Conservation (phyloP, 495 filamentous ascomycete genomes). For the Thermothielavioides terrestris region DNA sequence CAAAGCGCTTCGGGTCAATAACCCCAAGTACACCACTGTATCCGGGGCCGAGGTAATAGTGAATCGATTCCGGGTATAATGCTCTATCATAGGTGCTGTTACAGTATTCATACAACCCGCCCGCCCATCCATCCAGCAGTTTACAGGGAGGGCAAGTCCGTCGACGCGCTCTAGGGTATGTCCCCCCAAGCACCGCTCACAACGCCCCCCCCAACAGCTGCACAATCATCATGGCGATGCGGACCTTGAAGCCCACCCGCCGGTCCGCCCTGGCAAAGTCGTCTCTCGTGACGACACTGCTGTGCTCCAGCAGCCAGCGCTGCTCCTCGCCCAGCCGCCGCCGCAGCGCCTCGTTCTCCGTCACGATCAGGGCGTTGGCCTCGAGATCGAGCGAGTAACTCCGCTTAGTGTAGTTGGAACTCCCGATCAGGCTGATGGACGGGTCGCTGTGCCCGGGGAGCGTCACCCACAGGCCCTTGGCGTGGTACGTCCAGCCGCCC, state of each 20-base stretch:
- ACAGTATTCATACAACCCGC: constrained; percentile 3
- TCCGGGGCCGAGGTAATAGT: not conserved
- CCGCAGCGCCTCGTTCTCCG: constrained; percentile 65
- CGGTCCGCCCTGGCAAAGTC: constrained; percentile 75
- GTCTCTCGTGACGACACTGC: constrained; percentile 54
- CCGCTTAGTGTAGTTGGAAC: constrained; percentile 91
- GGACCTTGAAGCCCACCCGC: constrained; percentile 74
- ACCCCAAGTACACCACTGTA: too few relatives aligned
- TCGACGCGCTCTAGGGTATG: not conserved
- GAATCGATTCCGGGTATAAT: constrained; percentile 11
- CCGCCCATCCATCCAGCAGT: not conserved
- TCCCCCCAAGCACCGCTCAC: constrained; percentile 21
- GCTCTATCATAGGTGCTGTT: not conserved
- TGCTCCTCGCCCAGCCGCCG: constrained; percentile 66
- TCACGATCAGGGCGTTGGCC: constrained; percentile 75
- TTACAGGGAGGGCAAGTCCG: not conserved
- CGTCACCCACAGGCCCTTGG: constrained; percentile 92
- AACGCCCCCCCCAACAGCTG: constrained; percentile 62
- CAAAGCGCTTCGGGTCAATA: too few relatives aligned
- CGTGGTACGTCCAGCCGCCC: constrained; percentile 94
- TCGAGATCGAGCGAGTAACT: constrained; percentile 90
- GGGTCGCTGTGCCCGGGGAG: constrained; percentile 53
- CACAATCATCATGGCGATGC: constrained; percentile 86
- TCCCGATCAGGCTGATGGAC: constrained; percentile 75
- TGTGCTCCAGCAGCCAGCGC: constrained; percentile 63